A percentile compares a stretch with the other conserved stretches of the same genome.
Evolutionary conservation across 305 asterid genomes (phyloP).

Genomic region (Fraxinus latifolia): DNA sequence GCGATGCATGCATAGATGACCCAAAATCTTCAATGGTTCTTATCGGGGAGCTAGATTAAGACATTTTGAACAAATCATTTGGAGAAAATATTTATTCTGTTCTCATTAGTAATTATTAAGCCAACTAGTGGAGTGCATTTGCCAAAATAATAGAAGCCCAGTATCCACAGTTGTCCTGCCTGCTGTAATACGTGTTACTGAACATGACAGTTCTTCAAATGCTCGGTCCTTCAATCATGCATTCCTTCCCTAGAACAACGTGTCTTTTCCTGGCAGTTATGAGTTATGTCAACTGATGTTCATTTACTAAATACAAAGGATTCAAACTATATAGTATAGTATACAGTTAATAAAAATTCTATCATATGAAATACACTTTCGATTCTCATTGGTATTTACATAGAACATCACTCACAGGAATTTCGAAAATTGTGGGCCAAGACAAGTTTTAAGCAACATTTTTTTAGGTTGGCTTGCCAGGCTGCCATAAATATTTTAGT

Average conservation of each 20-base stretch:
- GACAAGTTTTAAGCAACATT: background rate
- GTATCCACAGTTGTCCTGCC: conserved; percentile 4
- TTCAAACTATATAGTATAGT: background rate
- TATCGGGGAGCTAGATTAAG: background rate
- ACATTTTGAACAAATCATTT: background rate
- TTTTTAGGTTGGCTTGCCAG: background rate
- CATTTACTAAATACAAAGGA: background rate
- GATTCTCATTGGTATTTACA: background rate
- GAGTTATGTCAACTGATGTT: background rate
- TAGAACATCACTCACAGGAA: background rate
- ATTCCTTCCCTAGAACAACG: background rate
- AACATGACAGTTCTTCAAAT: background rate
- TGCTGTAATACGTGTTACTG: conserved; percentile 8
- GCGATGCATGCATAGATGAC: background rate
- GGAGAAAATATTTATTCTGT: conserved; percentile 4
- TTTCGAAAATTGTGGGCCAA: background rate
- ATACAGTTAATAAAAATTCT: background rate
- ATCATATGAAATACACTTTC: background rate
- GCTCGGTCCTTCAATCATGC: background rate
- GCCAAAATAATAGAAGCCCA: background rate
- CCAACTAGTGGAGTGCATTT: conserved; percentile 3
- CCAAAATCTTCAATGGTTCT: background rate
- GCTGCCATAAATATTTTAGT: background rate
- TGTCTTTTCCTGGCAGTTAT: background rate
- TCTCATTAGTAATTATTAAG: conserved; percentile 4